phyloP scores from a whole-genome alignment of 2,329 filamentous ascomycete species.

The Fusarium nelsonii region DNA sequence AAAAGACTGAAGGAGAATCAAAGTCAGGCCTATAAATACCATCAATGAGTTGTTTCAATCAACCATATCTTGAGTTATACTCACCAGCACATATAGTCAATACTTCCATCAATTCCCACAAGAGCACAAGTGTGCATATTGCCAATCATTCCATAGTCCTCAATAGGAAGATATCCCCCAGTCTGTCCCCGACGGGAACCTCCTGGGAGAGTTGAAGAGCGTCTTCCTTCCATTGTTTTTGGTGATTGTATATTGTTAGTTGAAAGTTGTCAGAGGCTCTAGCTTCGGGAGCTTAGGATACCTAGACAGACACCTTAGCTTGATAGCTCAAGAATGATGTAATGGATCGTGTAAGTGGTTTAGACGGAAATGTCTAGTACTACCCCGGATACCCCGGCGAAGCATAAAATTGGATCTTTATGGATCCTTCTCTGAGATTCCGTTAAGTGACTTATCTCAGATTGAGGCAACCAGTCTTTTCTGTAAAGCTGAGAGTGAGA shows the following conservation, averaged over 20 bases:
- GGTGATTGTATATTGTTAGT: neutral
- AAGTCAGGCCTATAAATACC: constrained; percentile 73
- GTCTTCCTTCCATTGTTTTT: constrained; percentile 51
- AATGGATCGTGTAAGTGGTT: constrained; percentile 37
- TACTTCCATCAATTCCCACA: constrained; percentile 78
- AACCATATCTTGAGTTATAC: constrained; percentile 28
- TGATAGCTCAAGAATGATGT: constrained; percentile 39
- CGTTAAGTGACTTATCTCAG: neutral
- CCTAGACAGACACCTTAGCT: neutral
- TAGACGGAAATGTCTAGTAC: constrained; percentile 4
- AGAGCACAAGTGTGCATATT: constrained; percentile 84
- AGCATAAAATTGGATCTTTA: constrained; percentile 13
- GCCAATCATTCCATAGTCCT: constrained; percentile 84
- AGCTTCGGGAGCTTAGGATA: neutral
- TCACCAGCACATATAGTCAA: constrained; percentile 84
- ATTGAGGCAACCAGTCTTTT: neutral
- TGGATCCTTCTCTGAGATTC: neutral
- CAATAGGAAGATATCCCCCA: constrained; percentile 71
- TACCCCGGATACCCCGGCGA: constrained; percentile 14
- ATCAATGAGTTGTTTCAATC: neutral
- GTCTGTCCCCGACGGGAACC: constrained; percentile 52
- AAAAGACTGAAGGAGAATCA: constrained; percentile 82
- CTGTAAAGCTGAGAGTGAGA: constrained; percentile 1
- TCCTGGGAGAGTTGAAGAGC: constrained; percentile 51
- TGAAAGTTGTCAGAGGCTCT: constrained; percentile 3